Percentiles rank a stretch among this genome's conserved stretches.
Conservation (phyloP, 1,139 yeast genomes). For the Arxiozyma slooffiae region DNA sequence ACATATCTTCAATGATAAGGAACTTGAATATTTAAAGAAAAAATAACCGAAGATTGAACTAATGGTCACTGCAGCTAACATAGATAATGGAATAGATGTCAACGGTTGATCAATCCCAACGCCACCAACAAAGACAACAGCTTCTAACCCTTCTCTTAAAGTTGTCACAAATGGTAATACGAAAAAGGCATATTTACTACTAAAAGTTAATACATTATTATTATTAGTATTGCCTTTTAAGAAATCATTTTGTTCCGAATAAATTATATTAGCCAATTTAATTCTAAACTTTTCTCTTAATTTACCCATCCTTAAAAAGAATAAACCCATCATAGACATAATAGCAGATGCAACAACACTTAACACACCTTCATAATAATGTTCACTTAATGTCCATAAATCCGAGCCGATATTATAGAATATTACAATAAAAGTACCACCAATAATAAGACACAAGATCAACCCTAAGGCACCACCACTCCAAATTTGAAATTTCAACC, state of each 20-base stretch:
- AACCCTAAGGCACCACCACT: constrained; percentile 66
- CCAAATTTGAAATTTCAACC: constrained; percentile 67
- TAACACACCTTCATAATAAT: constrained; percentile 87
- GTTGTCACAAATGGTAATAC: constrained; percentile 77
- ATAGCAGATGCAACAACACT: constrained; percentile 74
- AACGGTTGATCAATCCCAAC: constrained; percentile 71
- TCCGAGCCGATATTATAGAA: constrained; percentile 73
- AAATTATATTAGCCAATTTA: constrained; percentile 69
- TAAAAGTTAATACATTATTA: constrained; percentile 27
- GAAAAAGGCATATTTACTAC: constrained; percentile 66
- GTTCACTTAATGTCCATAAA: constrained; percentile 80
- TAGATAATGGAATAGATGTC: constrained; percentile 73
- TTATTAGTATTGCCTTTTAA: constrained; percentile 7
- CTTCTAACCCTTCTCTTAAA: constrained; percentile 85
- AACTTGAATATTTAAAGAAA: constrained; percentile 71
- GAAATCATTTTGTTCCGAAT: constrained; percentile 30
- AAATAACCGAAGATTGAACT: constrained; percentile 59
- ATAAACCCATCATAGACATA: constrained; percentile 84
- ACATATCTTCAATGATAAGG: constrained; percentile 69
- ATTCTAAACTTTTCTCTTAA: constrained; percentile 88
- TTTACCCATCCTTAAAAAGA: constrained; percentile 83
- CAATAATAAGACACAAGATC: constrained; percentile 62
- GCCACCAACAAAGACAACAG: constrained; percentile 86
- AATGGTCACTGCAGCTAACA: constrained; percentile 55
- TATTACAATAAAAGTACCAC: constrained; percentile 77